These are phyloP conservation scores for Spatholobus suberectus DNA, from an alignment of 306 rosid genomes.

Conservation along the genomic window DNA sequence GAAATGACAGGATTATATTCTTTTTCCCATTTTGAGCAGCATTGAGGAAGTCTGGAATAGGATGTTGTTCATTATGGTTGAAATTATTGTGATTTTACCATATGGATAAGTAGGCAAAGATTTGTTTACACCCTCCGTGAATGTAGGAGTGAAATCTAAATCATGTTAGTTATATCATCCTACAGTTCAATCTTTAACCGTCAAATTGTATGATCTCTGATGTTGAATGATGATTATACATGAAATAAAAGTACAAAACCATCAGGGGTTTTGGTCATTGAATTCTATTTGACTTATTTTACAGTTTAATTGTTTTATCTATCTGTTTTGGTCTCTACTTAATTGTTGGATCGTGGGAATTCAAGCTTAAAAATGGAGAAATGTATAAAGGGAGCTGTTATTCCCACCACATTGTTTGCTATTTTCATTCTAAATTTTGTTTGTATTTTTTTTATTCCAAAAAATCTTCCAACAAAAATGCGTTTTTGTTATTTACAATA, in stretches of 20 bases:
- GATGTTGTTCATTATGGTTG: conserved; percentile 44
- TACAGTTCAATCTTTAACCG: not conserved
- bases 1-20: conserved; percentile 5
- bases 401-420: no score
- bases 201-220: conserved; percentile 4
- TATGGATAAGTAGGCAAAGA: not conserved
- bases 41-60: conserved; percentile 16
- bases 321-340: not conserved
- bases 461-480: no score
- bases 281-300: not conserved
- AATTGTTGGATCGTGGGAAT: not conserved
- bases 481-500: no score
- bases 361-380: not conserved
- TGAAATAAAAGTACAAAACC: not conserved
- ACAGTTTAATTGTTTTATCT: not conserved
- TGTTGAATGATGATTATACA: conserved; percentile 11
- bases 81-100: conserved; percentile 29
- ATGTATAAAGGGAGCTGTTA: no score
- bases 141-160: conserved; percentile 2
- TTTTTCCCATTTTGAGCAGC: conserved; percentile 41
- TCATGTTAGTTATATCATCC: not conserved
- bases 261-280: not conserved
- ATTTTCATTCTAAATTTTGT: no score
- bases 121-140: not conserved
- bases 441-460: no score